Conservation (phyloP, 257 asterid genomes). For the Solanum etuberosum region DNA sequence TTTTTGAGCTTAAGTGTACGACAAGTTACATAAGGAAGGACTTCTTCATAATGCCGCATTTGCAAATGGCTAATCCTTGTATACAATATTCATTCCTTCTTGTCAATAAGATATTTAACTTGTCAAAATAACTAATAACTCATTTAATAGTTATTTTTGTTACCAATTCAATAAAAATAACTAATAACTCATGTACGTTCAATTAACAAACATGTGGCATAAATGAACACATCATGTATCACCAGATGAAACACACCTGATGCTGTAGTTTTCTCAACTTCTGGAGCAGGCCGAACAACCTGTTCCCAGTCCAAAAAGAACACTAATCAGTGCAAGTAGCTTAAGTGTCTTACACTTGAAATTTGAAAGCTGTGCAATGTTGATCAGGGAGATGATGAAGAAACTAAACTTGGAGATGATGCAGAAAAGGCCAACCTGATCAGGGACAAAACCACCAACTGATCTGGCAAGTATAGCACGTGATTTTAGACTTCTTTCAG, state of each 20-base stretch:
- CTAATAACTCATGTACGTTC: not conserved
- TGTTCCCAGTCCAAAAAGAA: conserved; percentile 22
- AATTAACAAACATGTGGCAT: not conserved
- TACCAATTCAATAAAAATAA: not conserved
- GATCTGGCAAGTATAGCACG: conserved; percentile 59
- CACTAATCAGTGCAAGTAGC: not conserved
- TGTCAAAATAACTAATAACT: not conserved
- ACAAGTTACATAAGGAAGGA: not conserved
- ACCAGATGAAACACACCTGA: conserved; percentile 34
- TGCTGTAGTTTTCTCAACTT: conserved; percentile 46
- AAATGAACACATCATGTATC: not conserved
- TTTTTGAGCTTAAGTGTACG: not conserved
- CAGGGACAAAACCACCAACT: conserved; percentile 74
- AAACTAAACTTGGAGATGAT: not conserved
- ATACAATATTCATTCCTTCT: not conserved
- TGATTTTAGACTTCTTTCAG: conserved; percentile 52
- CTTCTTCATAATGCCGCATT: not conserved
- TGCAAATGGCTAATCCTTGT: not conserved
- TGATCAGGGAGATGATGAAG: not conserved
- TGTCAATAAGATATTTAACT: not conserved
- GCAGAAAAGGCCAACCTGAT: conserved; percentile 39
- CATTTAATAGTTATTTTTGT: not conserved
- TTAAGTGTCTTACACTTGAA: not conserved
- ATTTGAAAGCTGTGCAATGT: not conserved
- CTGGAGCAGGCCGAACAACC: conserved; percentile 54